Conservation (phyloP, 2,329 filamentous ascomycete species). For the Eurotiales sp. region DNA sequence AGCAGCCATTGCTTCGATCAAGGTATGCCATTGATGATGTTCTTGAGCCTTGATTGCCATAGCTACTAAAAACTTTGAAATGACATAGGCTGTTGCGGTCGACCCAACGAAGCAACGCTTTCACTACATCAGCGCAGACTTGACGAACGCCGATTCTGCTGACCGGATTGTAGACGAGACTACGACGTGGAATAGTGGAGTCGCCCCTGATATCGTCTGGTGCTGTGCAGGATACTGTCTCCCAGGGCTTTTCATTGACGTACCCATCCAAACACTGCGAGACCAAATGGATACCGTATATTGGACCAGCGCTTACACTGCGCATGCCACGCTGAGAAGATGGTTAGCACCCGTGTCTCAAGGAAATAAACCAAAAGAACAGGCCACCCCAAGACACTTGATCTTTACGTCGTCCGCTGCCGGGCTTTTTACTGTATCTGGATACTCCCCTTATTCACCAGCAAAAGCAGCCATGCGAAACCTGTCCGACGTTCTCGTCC, state of each 20-base stretch:
- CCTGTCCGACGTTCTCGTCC: constrained; percentile 75
- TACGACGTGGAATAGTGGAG: constrained; percentile 71
- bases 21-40: constrained; percentile 48
- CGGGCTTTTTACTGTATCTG: constrained; percentile 72
- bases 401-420: constrained; percentile 80
- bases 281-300: constrained; percentile 91
- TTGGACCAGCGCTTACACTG: constrained; percentile 80
- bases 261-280: constrained; percentile 61
- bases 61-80: constrained; percentile 14
- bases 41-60: too few relatives aligned
- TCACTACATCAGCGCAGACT: constrained; percentile 77
- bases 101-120: constrained; percentile 69
- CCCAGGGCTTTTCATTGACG: constrained; percentile 75
- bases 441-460: constrained; percentile 80
- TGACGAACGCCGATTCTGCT: constrained; percentile 68
- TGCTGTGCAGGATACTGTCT: constrained; percentile 73
- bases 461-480: constrained; percentile 81
- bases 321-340: constrained; percentile 69
- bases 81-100: constrained; percentile 58
- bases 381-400: constrained; percentile 60
- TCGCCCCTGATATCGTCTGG: constrained; percentile 82
- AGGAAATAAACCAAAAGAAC: constrained; percentile 24
- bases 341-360: constrained; percentile 58
- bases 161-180: constrained; percentile 66
- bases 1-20: constrained; percentile 62